Percentiles rank a stretch among this genome's conserved stretches.
These are phyloP conservation scores for Cardamine occulta DNA, from an alignment of 345 rosid species.

Conservation along the genomic window DNA sequence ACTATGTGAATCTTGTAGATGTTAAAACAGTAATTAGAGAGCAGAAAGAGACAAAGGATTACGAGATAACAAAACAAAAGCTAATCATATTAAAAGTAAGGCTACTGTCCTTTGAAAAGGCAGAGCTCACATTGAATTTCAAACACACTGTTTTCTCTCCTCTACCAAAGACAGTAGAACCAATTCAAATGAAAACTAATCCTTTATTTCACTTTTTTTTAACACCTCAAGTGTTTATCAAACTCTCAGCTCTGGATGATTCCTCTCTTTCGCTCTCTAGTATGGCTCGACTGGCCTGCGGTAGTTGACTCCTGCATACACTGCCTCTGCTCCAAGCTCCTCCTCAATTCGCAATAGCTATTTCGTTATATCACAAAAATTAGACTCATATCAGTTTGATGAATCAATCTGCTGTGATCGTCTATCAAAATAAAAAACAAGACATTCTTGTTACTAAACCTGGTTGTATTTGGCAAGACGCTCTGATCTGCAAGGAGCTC, in stretches of 20 bases:
- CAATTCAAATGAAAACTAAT: not conserved
- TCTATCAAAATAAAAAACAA: not conserved
- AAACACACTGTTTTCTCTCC: constrained; percentile 9
- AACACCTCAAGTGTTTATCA: not conserved
- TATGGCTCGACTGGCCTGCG: constrained; percentile 81
- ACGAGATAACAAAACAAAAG: not conserved
- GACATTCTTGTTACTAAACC: constrained; percentile 45
- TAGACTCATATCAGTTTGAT: not conserved
- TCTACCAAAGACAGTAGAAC: constrained; percentile 6
- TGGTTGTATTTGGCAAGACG: constrained; percentile 95
- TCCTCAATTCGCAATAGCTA: constrained; percentile 88
- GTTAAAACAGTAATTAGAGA: not conserved
- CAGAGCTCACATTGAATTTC: constrained; percentile 11
- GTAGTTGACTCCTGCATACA: constrained; percentile 81
- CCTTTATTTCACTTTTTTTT: not conserved
- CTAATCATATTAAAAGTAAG: not conserved
- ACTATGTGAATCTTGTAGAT: constrained; percentile 13
- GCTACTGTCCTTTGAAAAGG: constrained; percentile 3
- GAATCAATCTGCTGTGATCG: not conserved
- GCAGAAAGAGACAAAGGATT: not conserved
- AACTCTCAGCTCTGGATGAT: constrained; percentile 18
- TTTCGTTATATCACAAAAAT: constrained; percentile 3
- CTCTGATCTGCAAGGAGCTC: constrained; percentile 98
- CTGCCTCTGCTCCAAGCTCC: constrained; percentile 81
- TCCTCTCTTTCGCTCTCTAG: constrained; percentile 38